These are phyloP conservation scores for Acanthamoeba sp. DNA, from an alignment of 208 protist genomes.

Conservation along the genomic window DNA sequence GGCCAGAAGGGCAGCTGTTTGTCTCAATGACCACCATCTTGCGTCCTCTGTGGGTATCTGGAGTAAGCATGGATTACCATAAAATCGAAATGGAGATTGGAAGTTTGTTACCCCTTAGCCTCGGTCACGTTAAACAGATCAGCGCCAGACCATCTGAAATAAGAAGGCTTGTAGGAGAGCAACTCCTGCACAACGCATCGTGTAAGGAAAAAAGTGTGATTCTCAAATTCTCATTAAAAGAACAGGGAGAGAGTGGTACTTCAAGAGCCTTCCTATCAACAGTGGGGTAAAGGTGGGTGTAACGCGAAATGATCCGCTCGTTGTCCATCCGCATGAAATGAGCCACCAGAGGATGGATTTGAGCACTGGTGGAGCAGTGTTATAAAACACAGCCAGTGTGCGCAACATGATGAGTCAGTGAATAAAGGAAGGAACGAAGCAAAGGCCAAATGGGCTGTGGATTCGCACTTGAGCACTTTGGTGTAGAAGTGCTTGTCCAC, in stretches of 20 bases:
- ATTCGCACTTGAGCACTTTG: slow-evolving; percentile 78
- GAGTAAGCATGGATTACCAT: not conserved
- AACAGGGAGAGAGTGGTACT: not conserved
- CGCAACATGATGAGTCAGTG: not conserved
- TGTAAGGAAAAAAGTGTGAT: not conserved
- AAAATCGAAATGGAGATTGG: not conserved
- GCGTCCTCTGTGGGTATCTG: slow-evolving; percentile 65
- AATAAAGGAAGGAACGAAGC: not conserved
- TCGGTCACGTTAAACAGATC: slow-evolving; percentile 84
- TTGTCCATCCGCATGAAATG: slow-evolving; percentile 84
- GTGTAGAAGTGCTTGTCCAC: slow-evolving; percentile 84
- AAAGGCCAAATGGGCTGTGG: not conserved
- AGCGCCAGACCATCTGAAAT: slow-evolving; percentile 85
- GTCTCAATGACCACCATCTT: slow-evolving; percentile 90
- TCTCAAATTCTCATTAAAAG: not conserved
- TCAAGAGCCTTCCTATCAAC: slow-evolving; percentile 73
- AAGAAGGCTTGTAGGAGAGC: slow-evolving; percentile 84
- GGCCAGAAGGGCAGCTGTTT: slow-evolving; percentile 88
- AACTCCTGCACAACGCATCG: slow-evolving; percentile 41
- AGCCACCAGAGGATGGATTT: slow-evolving; percentile 83
- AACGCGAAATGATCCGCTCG: slow-evolving; percentile 83
- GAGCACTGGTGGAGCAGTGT: slow-evolving; percentile 14
- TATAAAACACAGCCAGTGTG: not conserved
- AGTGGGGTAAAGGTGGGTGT: slow-evolving; percentile 85
- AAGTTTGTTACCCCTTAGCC: slow-evolving; percentile 57